Base-by-base conservation (phyloP, 305 asterid species). In the Fraxinus latifolia region DNA sequence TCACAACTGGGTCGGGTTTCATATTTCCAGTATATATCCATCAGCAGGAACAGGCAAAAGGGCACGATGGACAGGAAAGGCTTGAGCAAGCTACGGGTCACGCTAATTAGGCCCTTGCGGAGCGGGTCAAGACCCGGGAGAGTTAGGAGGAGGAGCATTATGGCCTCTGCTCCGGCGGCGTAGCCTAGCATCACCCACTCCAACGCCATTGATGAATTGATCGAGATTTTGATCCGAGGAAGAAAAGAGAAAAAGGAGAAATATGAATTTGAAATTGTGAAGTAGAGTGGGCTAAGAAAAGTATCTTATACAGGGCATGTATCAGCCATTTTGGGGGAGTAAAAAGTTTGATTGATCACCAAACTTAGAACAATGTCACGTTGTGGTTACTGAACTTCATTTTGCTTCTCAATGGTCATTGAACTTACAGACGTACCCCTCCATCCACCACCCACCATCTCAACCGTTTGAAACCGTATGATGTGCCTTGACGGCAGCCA, bases 11-110 rank as follows among this genome's bases (percentile, higher is more conserved):
- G 97, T 2, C 97, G 91, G 81, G 79, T 88, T 92, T 95, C 98
- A 88, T 93, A 95, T 88, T 95, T 95, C 98, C 98, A 93, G 91
- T 95, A 95, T 32, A 95, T 95, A 68, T 95, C 99, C 93, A 91
- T 88, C 3, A 95, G 75, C 11, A 95, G 91, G 89, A 95, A 95
- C 77, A 95, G 90, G 77, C 98, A 95, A 81, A 95, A 95, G 67
- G 99, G 99, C 3, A 93, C 93, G 9, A 95, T 62, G 32, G 97
- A 91, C 27, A 95, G 89, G 83, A 95, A 89, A 21, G 98, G 98
- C 82, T 90, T 93, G 83, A 95, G 94, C 21, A 93, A 94, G 84
- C 85, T 86, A 4, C 94, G 94, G 42, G 93, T 92, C 33, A 95
- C 98, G 78, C 86, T 77, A 88, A 95, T 89, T n/a, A 95, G 90